Conservation (phyloP, 1,284 basidiomycete genomes). For the Cystobasidium slooffiae region DNA sequence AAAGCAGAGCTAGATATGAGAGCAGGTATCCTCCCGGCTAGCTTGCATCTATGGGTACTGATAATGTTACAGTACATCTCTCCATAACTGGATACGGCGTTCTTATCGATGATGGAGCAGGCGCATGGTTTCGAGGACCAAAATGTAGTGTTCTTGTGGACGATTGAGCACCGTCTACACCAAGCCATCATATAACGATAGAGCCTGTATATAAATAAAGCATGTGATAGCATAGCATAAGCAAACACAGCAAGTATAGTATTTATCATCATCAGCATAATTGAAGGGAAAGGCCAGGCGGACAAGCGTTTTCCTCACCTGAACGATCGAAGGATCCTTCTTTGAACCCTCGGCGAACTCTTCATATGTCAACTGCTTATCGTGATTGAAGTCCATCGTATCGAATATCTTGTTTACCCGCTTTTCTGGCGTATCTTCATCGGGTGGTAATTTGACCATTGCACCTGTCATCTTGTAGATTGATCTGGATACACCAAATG, state of each 20-base stretch:
- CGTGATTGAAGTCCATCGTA: constrained; percentile 54
- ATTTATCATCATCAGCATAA: background rate
- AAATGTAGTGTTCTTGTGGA: background rate
- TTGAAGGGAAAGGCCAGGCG: constrained; percentile 48
- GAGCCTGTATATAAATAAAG: constrained; percentile 56
- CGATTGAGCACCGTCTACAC: constrained; percentile 55
- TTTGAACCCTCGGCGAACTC: constrained; percentile 97
- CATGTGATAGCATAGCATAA: too few relatives aligned
- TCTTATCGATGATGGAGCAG: background rate
- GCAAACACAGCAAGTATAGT: too few relatives aligned
- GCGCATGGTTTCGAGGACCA: background rate
- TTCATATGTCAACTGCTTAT: constrained; percentile 72
- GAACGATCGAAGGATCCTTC: constrained; percentile 96
- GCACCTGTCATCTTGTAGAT: constrained; percentile 99
- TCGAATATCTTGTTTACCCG: constrained; percentile 77
- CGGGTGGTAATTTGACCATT: constrained; percentile 96
- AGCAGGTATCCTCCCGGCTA: too few relatives aligned
- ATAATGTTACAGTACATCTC: too few relatives aligned
- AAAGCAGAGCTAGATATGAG: too few relatives aligned
- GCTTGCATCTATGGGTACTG: too few relatives aligned
- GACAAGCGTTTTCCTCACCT: constrained; percentile 63
- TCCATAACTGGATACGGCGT: too few relatives aligned
- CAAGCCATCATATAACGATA: constrained; percentile 63
- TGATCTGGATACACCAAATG: constrained; percentile 64
- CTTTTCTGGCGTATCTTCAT: constrained; percentile 99